phyloP scores from a whole-genome alignment of 352 stramenopile genomes.

The Globisporangium ultimum region DNA sequence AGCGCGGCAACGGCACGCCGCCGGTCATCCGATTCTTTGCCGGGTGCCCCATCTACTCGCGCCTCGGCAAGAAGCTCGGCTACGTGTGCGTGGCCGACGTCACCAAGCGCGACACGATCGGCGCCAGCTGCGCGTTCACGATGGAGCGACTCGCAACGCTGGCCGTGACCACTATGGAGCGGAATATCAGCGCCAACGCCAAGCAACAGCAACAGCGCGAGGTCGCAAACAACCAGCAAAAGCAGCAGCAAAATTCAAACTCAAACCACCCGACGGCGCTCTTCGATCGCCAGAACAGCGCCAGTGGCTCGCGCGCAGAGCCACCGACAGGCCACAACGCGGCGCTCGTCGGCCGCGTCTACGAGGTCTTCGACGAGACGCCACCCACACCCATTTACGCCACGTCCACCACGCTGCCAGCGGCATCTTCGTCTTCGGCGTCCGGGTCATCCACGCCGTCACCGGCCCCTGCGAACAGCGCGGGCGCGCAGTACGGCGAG shows the following conservation, averaged over 20 bases:
- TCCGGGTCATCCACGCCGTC: not conserved
- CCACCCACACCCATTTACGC: slow-evolving; percentile 10
- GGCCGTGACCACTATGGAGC: slow-evolving; percentile 76
- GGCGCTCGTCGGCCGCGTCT: slow-evolving; percentile 29
- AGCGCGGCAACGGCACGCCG: slow-evolving; percentile 21
- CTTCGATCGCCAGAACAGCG: slow-evolving; percentile 30
- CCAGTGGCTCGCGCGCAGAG: slow-evolving; percentile 1
- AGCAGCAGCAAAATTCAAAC: slow-evolving; percentile 13
- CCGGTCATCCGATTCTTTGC: slow-evolving; percentile 72
- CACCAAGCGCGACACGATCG: slow-evolving; percentile 72
- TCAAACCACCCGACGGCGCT: slow-evolving; percentile 30
- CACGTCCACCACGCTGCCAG: slow-evolving; percentile 19
- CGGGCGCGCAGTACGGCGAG: slow-evolving; percentile 22
- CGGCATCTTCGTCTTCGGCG: slow-evolving; percentile 17
- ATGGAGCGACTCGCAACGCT: slow-evolving; percentile 79
- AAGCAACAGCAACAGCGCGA: slow-evolving; percentile 17
- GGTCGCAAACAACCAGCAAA: slow-evolving; percentile 2
- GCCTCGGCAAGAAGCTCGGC: slow-evolving; percentile 59
- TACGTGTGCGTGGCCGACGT: slow-evolving; percentile 79
- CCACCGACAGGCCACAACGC: slow-evolving; percentile 6
- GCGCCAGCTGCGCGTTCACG: slow-evolving; percentile 67
- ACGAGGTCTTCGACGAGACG: slow-evolving; percentile 38
- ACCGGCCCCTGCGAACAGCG: not conserved
- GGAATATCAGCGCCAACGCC: slow-evolving; percentile 26
- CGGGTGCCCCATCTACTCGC: slow-evolving; percentile 74